These are phyloP conservation scores for Microbotryum silenes-acaulis DNA, from an alignment of 1,284 basidiomycete genomes.

Conservation along the genomic window DNA sequence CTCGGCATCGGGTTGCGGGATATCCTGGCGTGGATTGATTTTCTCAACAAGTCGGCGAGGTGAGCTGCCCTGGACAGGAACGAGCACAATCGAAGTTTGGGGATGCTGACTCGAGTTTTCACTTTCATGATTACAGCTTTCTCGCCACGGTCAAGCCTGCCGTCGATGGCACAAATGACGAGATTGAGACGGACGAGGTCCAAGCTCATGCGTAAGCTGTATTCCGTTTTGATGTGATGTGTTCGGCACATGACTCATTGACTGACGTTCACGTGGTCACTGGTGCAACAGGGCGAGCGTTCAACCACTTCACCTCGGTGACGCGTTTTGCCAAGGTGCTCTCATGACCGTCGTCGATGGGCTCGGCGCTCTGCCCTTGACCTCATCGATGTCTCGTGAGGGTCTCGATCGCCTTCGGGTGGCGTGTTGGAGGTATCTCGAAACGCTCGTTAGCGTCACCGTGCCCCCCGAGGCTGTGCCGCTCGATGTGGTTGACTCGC, in stretches of 20 bases:
- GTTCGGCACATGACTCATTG: not conserved
- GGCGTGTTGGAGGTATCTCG: slow-evolving; percentile 24
- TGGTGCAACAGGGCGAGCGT: not conserved
- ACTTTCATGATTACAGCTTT: too few relatives aligned
- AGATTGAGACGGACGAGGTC: too few relatives aligned
- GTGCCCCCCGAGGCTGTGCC: slow-evolving; percentile 20
- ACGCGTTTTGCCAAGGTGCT: slow-evolving; percentile 43
- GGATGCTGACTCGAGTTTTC: not conserved
- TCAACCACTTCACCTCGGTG: slow-evolving; percentile 13
- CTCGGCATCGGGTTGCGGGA: slow-evolving; percentile 66
- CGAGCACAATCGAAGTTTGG: not conserved
- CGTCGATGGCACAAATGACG: too few relatives aligned
- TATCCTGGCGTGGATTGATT: slow-evolving; percentile 85
- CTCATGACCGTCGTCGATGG: slow-evolving; percentile 43
- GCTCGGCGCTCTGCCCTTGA: slow-evolving; percentile 38
- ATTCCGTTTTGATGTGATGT: too few relatives aligned
- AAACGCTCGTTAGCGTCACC: slow-evolving; percentile 17
- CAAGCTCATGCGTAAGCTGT: too few relatives aligned
- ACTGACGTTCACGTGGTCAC: not conserved
- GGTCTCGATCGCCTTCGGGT: slow-evolving; percentile 16
- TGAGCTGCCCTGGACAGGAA: not conserved
- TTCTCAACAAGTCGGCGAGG: slow-evolving; percentile 57
- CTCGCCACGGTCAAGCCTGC: not conserved
- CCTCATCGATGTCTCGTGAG: slow-evolving; percentile 27
- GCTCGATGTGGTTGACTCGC: slow-evolving; percentile 23